phyloP scores from a whole-genome alignment of 768 basidiomycete species.

The Mycena indigotica region DNA sequence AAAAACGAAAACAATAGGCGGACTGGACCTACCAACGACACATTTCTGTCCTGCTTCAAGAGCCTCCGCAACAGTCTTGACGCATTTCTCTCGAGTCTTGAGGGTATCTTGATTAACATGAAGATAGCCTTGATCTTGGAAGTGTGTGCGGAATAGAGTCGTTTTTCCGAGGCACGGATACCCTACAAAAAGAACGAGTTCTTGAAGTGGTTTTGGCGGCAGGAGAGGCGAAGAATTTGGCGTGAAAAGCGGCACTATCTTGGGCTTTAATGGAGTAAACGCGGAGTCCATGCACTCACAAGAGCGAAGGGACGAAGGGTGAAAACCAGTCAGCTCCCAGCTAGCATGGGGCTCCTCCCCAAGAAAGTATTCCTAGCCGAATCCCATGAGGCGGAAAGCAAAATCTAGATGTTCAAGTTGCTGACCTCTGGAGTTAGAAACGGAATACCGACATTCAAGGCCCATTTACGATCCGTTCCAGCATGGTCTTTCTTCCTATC shows the following conservation, averaged over 20 bases:
- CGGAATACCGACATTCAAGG: constrained; percentile 68
- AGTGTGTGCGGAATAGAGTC: constrained; percentile 74
- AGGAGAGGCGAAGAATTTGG: constrained; percentile 55
- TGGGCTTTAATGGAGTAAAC: not conserved
- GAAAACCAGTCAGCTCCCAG: constrained; percentile 66
- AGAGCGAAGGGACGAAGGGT: constrained; percentile 50
- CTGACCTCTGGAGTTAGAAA: constrained; percentile 86
- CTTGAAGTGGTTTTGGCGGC: constrained; percentile 40
- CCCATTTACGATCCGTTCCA: constrained; percentile 84
- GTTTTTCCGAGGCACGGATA: constrained; percentile 76
- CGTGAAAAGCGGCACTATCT: constrained; percentile 50
- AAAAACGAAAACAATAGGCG: constrained; percentile 2
- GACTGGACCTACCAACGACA: constrained; percentile 66
- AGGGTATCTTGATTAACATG: constrained; percentile 90
- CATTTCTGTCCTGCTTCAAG: constrained; percentile 62
- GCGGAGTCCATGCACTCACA: constrained; percentile 27
- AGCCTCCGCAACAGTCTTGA: constrained; percentile 60
- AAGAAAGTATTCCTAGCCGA: constrained; percentile 76
- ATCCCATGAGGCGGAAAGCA: not conserved
- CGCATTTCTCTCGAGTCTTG: constrained; percentile 70
- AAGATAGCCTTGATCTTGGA: constrained; percentile 65
- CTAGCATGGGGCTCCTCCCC: constrained; percentile 44
- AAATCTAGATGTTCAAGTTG: not conserved
- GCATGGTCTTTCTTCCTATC: constrained; percentile 63
- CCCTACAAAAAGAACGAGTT: constrained; percentile 54